Conservation (phyloP, 805 yeast species). For the Soucietia sequanensis region DNA sequence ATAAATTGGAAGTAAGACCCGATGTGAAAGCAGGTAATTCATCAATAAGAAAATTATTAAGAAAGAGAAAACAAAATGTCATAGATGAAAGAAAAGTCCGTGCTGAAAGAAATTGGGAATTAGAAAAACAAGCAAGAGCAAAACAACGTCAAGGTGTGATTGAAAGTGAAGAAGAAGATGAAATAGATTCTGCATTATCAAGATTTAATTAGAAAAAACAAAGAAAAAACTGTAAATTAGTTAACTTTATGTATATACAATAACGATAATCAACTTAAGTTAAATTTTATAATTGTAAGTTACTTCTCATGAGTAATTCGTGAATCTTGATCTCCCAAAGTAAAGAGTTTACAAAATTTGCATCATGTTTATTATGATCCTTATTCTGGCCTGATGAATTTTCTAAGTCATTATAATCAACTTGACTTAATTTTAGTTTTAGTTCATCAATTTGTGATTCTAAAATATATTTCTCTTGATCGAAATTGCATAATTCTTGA, state of each 20-base stretch:
- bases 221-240: not conserved
- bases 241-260: conserved; percentile 1
- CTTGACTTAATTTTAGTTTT: not conserved
- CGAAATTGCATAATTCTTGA: conserved; percentile 2
- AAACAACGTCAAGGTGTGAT: conserved; percentile 46
- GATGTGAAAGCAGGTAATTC: conserved; percentile 80
- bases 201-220: conserved; percentile 40
- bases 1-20: conserved; percentile 59
- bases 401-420: too few relatives aligned
- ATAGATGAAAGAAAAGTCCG: conserved; percentile 82
- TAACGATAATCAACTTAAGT: not conserved
- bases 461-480: conserved; percentile 3
- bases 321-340: conserved; percentile 22
- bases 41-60: conserved; percentile 70
- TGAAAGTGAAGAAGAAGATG: conserved; percentile 50
- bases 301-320: conserved; percentile 14
- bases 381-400: not conserved
- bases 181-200: conserved; percentile 47
- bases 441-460: conserved; percentile 1
- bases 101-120: conserved; percentile 67
- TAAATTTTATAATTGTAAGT: conserved; percentile 7
- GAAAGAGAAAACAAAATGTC: conserved; percentile 82
- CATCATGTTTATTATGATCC: conserved; percentile 9
- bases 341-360: conserved; percentile 14
- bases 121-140: conserved; percentile 70